Conservation (phyloP, 116 monocot species). For the Phalaenopsis hybrid region DNA sequence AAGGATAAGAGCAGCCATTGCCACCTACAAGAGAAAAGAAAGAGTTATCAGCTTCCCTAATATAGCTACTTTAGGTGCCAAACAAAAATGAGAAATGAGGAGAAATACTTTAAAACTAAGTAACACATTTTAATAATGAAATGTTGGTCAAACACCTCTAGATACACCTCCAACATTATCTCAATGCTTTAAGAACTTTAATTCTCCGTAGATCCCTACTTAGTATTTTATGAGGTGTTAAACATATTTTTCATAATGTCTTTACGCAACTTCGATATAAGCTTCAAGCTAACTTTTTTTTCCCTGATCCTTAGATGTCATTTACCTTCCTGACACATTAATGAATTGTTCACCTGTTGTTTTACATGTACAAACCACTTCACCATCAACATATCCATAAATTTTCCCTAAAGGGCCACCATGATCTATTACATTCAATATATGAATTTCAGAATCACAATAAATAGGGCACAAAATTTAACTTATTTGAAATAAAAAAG, state of each 20-base stretch:
- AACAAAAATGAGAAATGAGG: neutral
- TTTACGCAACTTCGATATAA: neutral
- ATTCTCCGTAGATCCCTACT: neutral
- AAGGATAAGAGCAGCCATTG: constrained; percentile 53
- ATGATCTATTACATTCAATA: too few species aligned
- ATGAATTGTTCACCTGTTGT: too few species aligned
- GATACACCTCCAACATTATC: neutral
- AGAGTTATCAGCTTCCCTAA: neutral
- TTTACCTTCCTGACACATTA: too few species aligned
- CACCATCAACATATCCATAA: neutral
- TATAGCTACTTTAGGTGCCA: neutral
- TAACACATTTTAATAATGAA: neutral
- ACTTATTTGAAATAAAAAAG: neutral
- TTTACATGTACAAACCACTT: too few species aligned
- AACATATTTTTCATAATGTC: neutral
- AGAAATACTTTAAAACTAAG: neutral
- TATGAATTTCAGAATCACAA: too few species aligned
- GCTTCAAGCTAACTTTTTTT: neutral
- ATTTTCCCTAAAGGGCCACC: neutral
- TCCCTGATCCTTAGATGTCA: neutral
- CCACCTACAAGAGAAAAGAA: constrained; percentile 28
- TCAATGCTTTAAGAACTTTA: neutral
- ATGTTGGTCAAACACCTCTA: neutral
- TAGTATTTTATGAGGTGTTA: too few species aligned
- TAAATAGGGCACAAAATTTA: too few species aligned